Base-by-base conservation (phyloP, 768 basidiomycete species). In the Erythrobasidium yunnanense region DNA sequence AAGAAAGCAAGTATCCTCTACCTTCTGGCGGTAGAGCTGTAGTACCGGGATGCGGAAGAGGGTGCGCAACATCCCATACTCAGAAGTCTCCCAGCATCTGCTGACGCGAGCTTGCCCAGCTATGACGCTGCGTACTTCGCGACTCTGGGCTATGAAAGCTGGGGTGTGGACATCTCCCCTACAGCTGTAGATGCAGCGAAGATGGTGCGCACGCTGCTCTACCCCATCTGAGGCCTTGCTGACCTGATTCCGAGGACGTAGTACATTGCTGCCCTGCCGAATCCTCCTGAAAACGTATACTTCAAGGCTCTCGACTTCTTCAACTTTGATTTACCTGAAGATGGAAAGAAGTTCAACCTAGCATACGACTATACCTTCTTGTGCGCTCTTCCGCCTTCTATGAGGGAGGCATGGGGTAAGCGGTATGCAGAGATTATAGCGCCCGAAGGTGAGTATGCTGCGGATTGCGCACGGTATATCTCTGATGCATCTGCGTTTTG, bases 281-380 rank as follows among this genome's bases (percentile, higher is more conserved):
- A 3, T 18, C 22, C 66, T 8, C 66, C 55, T 23, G 1, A 18
- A 2, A 4, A 38, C 18, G 51, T 45, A 1, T 29, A 25, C 1
- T 81, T 83, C 71, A 71, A 78, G 42, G 66, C 73, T 4, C 73
- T 72, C 0, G 82, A 86, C 73, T 87, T 86, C 76, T 86, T 86
- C 76, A 69, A 72, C 3, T 78, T 81, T 50, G 66, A 73, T 15
- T 71, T 78, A 20, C 68, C 73, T 1, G 71, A 71, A 2, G 62
- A 51, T 0, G 76, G 71, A 5, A 4, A 46, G 17, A 58, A 58
- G 25, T 85, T 82, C 69, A 82, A 83, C 67, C 73, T 87, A 15
- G 76, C 85, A 4, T 84, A 83, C 70, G 86, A 87, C 73, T 85
- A 84, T 72, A 86, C 85, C 81, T 86, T 87, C 77, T 87, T 88